phyloP scores from a whole-genome alignment of 371 early-diverging fungal genomes.

The Mortierella sp. region DNA sequence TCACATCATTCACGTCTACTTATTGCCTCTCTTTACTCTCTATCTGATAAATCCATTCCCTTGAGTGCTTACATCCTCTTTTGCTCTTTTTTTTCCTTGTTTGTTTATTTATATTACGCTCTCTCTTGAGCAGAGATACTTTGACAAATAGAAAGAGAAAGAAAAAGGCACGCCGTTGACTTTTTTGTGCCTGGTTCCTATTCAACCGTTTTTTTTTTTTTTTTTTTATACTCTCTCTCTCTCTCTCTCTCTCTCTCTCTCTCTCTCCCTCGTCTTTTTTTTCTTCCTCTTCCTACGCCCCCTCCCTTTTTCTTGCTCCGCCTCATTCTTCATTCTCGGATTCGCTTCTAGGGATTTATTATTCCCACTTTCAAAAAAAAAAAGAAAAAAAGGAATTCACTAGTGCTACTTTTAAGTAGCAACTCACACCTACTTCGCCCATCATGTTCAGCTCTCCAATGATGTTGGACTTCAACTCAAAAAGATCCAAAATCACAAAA shows the following conservation, averaged over 20 bases:
- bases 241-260: not conserved
- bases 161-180: not conserved
- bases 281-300: not conserved
- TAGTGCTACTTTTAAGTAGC: not conserved
- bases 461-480: conserved; percentile 51
- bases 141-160: not conserved
- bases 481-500: conserved; percentile 56
- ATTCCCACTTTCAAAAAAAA: too few relatives aligned
- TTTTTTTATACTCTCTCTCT: not conserved
- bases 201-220: not conserved
- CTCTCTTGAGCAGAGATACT: too few relatives aligned
- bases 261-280: not conserved
- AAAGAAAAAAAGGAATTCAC: too few relatives aligned
- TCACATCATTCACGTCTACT: too few relatives aligned
- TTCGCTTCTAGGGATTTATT: too few relatives aligned
- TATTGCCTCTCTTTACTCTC: too few relatives aligned
- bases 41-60: too few relatives aligned
- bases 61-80: too few relatives aligned
- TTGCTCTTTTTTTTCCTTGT: too few relatives aligned
- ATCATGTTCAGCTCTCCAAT: conserved; percentile 54
- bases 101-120: too few relatives aligned
- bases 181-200: not conserved
- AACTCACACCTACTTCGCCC: not conserved
- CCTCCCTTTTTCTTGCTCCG: not conserved
- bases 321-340: not conserved